A percentile compares a stretch with the other conserved stretches of the same genome.
These are phyloP conservation scores for Ceratocystis cubensis DNA, from an alignment of 2,329 filamentous ascomycete species.

Conservation along the genomic window DNA sequence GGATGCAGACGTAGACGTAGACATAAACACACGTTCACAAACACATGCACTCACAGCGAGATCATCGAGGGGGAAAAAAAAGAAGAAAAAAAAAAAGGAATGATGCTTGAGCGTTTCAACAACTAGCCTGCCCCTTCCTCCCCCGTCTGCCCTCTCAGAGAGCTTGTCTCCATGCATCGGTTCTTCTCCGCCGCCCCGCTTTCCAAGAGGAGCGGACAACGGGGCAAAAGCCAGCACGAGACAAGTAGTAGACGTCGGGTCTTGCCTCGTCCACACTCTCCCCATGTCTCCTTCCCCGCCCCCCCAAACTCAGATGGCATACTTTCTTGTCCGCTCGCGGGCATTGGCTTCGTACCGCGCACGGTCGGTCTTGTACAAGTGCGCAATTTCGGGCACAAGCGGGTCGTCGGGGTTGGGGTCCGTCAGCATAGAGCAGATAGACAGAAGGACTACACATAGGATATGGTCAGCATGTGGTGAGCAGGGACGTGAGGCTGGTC, in stretches of 20 bases:
- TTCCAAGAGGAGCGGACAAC: not conserved
- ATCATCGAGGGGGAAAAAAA: not conserved
- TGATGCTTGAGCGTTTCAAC: constrained; percentile 8
- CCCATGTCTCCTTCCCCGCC: not conserved
- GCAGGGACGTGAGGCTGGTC: not conserved
- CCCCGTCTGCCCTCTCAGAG: not conserved
- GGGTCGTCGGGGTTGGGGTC: constrained; percentile 99
- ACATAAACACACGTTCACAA: no score
- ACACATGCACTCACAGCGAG: no score
- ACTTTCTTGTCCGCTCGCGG: constrained; percentile 97
- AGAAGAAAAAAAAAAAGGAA: not conserved
- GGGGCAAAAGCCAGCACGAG: not conserved
- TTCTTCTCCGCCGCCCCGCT: not conserved
- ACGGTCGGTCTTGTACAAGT: constrained; percentile 99
- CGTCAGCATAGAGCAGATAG: constrained; percentile 99
- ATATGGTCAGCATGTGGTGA: constrained; percentile 13
- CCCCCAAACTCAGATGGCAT: constrained; percentile 58
- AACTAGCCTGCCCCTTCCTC: not conserved
- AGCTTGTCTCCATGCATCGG: not conserved
- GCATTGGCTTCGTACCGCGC: constrained; percentile 92
- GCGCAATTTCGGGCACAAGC: constrained; percentile 95
- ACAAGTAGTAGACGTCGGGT: not conserved
- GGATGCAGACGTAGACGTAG: no score
- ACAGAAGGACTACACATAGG: constrained; percentile 64
- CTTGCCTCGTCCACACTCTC: not conserved